Evolutionary conservation across 768 basidiomycete species (phyloP).

Genomic region (Lactifluus echinatus): DNA sequence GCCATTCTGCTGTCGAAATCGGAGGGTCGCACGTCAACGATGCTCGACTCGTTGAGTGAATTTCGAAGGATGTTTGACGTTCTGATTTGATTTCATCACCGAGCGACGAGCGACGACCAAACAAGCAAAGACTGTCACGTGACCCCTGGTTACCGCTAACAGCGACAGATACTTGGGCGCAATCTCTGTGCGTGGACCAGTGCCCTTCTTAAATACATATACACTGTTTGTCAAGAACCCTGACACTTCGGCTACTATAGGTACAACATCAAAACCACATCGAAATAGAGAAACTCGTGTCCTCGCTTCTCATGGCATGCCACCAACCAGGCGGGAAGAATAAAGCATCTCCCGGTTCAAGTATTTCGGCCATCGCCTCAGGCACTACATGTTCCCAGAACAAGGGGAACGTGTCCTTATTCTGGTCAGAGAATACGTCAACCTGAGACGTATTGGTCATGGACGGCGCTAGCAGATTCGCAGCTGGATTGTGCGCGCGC

Average conservation of each 20-base stretch:
- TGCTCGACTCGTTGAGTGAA: too few species aligned
- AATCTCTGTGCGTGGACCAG: too few species aligned
- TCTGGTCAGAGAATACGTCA: conserved; percentile 56
- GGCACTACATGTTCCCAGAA: conserved; percentile 54
- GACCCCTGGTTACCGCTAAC: too few species aligned
- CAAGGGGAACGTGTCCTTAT: conserved; percentile 33
- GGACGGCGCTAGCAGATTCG: conserved; percentile 35
- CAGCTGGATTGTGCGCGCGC: conserved; percentile 31
- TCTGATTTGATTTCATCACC: too few species aligned
- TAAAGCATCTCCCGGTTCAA: conserved; percentile 78
- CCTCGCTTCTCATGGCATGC: conserved; percentile 85
- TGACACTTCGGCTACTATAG: too few species aligned
- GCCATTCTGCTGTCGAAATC: conserved; percentile 6
- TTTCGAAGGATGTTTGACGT: too few species aligned
- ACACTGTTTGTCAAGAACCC: too few species aligned
- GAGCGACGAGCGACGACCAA: too few species aligned
- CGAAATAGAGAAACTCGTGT: conserved; percentile 77
- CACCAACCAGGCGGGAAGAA: conserved; percentile 93
- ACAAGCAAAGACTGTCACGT: conserved; percentile 6
- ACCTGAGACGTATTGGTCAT: conserved; percentile 76
- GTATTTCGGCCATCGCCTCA: conserved; percentile 47
- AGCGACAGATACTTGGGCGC: too few species aligned
- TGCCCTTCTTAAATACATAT: too few species aligned
- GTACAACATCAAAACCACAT: conserved; percentile 66
- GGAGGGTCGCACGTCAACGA: conserved; percentile 20